Conservation (phyloP, 495 filamentous ascomycete genomes). For the Aspergillus diversus region DNA sequence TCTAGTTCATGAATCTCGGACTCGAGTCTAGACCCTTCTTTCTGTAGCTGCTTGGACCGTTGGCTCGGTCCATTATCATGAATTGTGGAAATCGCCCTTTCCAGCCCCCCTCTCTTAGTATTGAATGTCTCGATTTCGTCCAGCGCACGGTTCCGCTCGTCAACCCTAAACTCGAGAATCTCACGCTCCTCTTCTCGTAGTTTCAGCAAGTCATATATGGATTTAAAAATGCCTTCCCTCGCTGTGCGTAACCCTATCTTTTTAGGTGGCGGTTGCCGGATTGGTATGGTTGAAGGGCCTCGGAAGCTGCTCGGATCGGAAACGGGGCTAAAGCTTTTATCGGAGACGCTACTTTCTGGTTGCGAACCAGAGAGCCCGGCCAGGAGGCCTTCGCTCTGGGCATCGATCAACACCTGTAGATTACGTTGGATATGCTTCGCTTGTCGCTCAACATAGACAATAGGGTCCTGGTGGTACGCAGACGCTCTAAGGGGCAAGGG, state of each 20-base stretch:
- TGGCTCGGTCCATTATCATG: slow-evolving; percentile 42
- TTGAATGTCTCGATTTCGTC: slow-evolving; percentile 63
- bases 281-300: slow-evolving; percentile 52
- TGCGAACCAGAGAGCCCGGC: slow-evolving; percentile 48
- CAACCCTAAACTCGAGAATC: slow-evolving; percentile 59
- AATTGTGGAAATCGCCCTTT: slow-evolving; percentile 49
- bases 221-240: slow-evolving; percentile 67
- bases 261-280: slow-evolving; percentile 61
- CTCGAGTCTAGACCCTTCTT: slow-evolving; percentile 56
- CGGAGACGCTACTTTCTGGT: slow-evolving; percentile 44
- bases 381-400: slow-evolving; percentile 76
- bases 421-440: slow-evolving; percentile 66
- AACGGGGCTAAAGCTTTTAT: slow-evolving; percentile 53
- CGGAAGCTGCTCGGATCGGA: slow-evolving; percentile 30
- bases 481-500: slow-evolving; percentile 36
- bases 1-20: slow-evolving; percentile 68
- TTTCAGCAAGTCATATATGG: slow-evolving; percentile 71
- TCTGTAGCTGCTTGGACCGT: slow-evolving; percentile 43
- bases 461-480: slow-evolving; percentile 41
- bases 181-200: slow-evolving; percentile 73
- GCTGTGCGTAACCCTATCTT: slow-evolving; percentile 68
- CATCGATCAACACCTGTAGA: slow-evolving; percentile 81
- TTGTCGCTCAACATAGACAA: slow-evolving; percentile 50
- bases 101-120: slow-evolving; percentile 50
- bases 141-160: slow-evolving; percentile 60